Conservation (phyloP, 192 early-diverging fungal species). For the Backusella sp. region DNA sequence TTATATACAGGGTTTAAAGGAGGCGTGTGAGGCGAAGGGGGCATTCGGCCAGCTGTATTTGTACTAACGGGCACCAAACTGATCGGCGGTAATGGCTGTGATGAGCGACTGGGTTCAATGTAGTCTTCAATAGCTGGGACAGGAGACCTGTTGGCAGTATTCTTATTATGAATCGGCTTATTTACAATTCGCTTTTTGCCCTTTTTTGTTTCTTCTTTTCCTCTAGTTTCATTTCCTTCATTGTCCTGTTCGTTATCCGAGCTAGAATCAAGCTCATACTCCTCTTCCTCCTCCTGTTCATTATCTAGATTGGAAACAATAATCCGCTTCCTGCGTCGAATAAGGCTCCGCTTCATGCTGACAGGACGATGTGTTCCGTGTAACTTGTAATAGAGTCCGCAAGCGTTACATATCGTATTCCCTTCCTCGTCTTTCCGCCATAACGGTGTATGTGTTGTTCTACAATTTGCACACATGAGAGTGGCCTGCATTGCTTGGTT, state of each 20-base stretch:
- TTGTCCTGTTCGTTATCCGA: neutral
- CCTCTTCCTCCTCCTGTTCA: constrained; percentile 15
- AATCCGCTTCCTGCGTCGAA: constrained; percentile 73
- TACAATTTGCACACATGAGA: constrained; percentile 71
- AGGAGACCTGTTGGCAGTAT: neutral
- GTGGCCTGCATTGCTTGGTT: constrained; percentile 60
- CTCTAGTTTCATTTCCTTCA: neutral
- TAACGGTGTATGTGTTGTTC: constrained; percentile 75
- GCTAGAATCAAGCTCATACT: constrained; percentile 6
- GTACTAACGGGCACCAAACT: neutral
- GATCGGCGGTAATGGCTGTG: neutral
- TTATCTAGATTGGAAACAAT: constrained; percentile 18
- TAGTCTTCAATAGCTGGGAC: constrained; percentile 57
- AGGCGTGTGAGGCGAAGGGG: neutral
- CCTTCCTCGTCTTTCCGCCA: constrained; percentile 76
- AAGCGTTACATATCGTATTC: constrained; percentile 82
- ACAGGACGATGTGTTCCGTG: constrained; percentile 81
- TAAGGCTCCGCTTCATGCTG: constrained; percentile 73
- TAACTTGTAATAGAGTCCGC: constrained; percentile 87
- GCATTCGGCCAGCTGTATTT: neutral
- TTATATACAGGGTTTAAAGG: constrained; percentile 7
- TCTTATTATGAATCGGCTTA: constrained; percentile 2
- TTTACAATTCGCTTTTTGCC: constrained; percentile 4
- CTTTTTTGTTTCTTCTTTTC: neutral
- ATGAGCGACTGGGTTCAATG: constrained; percentile 40